phyloP scores from a whole-genome alignment of 2,329 filamentous ascomycete genomes.

The Drechslerella coelobrocha region DNA sequence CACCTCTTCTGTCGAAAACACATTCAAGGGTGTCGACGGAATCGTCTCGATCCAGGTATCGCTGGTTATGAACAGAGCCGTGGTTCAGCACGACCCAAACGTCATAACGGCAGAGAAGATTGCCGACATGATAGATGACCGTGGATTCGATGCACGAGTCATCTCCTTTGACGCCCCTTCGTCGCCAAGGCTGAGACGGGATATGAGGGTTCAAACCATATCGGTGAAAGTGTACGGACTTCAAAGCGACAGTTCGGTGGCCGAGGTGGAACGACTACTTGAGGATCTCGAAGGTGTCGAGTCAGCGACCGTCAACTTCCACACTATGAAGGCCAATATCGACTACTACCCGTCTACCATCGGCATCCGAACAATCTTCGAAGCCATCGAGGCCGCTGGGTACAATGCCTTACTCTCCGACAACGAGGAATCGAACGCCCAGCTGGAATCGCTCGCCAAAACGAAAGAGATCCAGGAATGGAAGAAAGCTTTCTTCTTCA shows the following conservation, averaged over 20 bases:
- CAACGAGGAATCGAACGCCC: slow-evolving; percentile 92
- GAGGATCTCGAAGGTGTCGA: slow-evolving; percentile 72
- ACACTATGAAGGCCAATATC: slow-evolving; percentile 76
- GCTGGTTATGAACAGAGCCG: slow-evolving; percentile 86
- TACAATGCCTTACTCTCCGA: slow-evolving; percentile 90
- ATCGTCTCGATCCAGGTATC: slow-evolving; percentile 92
- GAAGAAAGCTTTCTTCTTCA: slow-evolving; percentile 79
- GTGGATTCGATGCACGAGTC: slow-evolving; percentile 85
- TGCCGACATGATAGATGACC: slow-evolving; percentile 81
- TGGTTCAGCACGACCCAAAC: slow-evolving; percentile 79
- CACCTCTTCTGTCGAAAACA: slow-evolving; percentile 86
- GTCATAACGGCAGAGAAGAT: slow-evolving; percentile 77
- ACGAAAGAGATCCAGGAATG: slow-evolving; percentile 96
- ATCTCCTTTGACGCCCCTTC: slow-evolving; percentile 74
- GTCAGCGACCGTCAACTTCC: slow-evolving; percentile 75
- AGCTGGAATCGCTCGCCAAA: slow-evolving; percentile 93
- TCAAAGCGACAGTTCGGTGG: slow-evolving; percentile 73
- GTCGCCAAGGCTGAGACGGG: background rate
- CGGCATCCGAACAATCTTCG: slow-evolving; percentile 82
- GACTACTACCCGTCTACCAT: slow-evolving; percentile 73
- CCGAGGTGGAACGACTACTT: slow-evolving; percentile 74
- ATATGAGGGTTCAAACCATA: slow-evolving; percentile 64
- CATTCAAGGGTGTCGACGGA: slow-evolving; percentile 78
- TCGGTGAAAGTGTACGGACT: slow-evolving; percentile 83
- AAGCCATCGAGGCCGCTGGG: slow-evolving; percentile 78